phyloP scores from a whole-genome alignment of 441 rosid species.

The Iberis amara region DNA sequence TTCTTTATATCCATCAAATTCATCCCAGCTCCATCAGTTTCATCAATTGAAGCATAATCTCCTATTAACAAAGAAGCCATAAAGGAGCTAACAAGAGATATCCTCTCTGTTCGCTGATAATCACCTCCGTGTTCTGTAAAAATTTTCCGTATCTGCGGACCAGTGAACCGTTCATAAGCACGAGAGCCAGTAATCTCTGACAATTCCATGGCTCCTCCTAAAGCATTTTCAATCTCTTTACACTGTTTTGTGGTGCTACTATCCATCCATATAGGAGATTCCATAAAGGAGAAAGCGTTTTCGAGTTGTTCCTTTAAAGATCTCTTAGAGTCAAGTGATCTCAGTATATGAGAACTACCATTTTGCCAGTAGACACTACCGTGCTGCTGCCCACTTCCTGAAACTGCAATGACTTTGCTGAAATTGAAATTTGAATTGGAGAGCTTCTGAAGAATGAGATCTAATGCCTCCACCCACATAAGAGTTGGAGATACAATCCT shows the following conservation, averaged over 20 bases:
- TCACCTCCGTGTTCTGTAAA: constrained; percentile 38
- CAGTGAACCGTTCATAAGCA: constrained; percentile 73
- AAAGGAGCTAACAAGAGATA: constrained; percentile 90
- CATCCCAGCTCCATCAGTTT: constrained; percentile 93
- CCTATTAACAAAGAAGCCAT: constrained; percentile 79
- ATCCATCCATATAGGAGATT: constrained; percentile 96
- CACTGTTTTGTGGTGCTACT: constrained; percentile 76
- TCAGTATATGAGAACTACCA: constrained; percentile 49
- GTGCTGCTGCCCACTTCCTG: constrained; percentile 95
- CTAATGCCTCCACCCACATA: constrained; percentile 95
- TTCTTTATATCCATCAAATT: constrained; percentile 83
- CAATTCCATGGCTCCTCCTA: constrained; percentile 79
- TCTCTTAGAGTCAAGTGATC: constrained; percentile 50
- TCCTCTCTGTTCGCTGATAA: constrained; percentile 63
- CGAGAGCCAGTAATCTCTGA: constrained; percentile 70
- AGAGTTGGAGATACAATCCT: constrained; percentile 83
- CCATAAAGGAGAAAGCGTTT: constrained; percentile 54
- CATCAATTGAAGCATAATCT: constrained; percentile 69
- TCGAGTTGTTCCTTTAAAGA: constrained; percentile 54
- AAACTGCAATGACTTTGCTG: constrained; percentile 56
- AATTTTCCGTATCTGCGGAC: constrained; percentile 77
- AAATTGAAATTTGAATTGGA: constrained; percentile 49
- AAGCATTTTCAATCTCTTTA: constrained; percentile 76
- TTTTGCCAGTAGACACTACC: constrained; percentile 89
- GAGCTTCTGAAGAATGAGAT: constrained; percentile 63